phyloP scores from a whole-genome alignment of 345 rosid species.

The Brassica napus region DNA sequence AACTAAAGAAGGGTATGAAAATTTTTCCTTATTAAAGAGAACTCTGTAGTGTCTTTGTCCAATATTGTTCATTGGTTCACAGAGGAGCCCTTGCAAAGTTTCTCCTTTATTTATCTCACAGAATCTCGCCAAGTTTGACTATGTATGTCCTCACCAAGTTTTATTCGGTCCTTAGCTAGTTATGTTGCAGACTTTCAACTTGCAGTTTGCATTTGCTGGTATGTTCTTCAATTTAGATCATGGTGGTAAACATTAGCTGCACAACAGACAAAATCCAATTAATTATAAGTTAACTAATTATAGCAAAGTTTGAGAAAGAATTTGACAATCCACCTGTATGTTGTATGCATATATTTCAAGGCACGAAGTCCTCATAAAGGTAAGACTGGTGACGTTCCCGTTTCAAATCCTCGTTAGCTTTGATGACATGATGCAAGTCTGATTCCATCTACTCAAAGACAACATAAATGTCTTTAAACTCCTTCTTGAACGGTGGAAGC shows the following conservation, averaged over 20 bases:
- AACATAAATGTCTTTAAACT: slow-evolving; percentile 86
- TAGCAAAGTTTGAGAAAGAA: no score
- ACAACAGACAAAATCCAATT: slow-evolving; percentile 36
- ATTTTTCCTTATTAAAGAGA: neutral
- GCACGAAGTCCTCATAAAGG: slow-evolving; percentile 97
- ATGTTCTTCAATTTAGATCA: slow-evolving; percentile 82
- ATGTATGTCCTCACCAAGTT: neutral
- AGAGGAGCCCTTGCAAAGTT: no score
- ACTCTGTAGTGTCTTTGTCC: no score
- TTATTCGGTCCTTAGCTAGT: neutral
- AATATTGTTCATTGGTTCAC: no score
- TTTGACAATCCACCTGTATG: slow-evolving; percentile 32
- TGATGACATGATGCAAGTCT: slow-evolving; percentile 95
- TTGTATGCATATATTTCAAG: slow-evolving; percentile 87
- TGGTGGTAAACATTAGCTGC: slow-evolving; percentile 93
- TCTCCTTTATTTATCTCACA: no score
- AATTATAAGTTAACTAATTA: neutral
- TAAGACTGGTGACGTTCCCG: slow-evolving; percentile 91
- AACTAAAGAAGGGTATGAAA: slow-evolving; percentile 3
- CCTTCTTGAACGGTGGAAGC: slow-evolving; percentile 90
- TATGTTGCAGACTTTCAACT: slow-evolving; percentile 82
- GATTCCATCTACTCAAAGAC: slow-evolving; percentile 98
- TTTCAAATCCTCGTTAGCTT: slow-evolving; percentile 94
- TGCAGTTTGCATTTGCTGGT: slow-evolving; percentile 93
- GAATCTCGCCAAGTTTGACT: neutral